Evolutionary conservation across 75 land plant species (phyloP), one percentile per base, ranked within the genome.

Genomic region (Pseudotsuga menziesii): DNA sequence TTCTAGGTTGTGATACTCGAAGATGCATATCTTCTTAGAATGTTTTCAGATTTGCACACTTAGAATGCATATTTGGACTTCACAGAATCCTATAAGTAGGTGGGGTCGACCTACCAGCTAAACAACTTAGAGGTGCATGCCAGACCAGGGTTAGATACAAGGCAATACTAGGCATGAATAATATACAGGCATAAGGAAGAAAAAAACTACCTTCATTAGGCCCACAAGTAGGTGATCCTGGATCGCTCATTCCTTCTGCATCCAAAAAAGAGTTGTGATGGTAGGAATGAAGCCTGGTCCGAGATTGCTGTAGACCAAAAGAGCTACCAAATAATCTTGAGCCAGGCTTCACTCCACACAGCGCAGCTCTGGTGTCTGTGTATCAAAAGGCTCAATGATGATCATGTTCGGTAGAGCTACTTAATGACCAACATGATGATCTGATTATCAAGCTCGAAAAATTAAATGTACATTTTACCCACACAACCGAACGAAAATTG

Each of bases 251-350:
- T 3, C 67, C 48, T 39, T 67, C 36, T 16, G 52, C 52, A 7
- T 44, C 52, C 52, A 44, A 44, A 67, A 67, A 67, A n/a, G 71
- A 67, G 44, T 4, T 67, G 71, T 19, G 32, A 20, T 9, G 71
- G 71, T 32, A 67, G 48, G 71, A 67, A 67, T 67, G 71, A 67
- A 67, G 71, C 71, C 71, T 67, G 71, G 71, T 67, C 71, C 71
- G 71, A 67, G 71, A 67, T 67, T 35, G 4, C 20, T 39, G 71
- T n/a, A 39, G 39, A 67, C 8, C 71, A 39, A 19, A 20, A 13
- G 5, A 67, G 48, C 71, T 22, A n/a, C 48, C 44, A 67, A 67
- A 5, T 5, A 19, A 67, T 67, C 71, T 67, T 67, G 71, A 39
- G 36, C 71, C 71, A 39, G 71, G 2, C 71, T 67, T 67, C 71